Evolutionary conservation across 2,329 filamentous ascomycete species (phyloP), one percentile per base, ranked within the genome.

Genomic region (Paraconiothyrium sp.): DNA sequence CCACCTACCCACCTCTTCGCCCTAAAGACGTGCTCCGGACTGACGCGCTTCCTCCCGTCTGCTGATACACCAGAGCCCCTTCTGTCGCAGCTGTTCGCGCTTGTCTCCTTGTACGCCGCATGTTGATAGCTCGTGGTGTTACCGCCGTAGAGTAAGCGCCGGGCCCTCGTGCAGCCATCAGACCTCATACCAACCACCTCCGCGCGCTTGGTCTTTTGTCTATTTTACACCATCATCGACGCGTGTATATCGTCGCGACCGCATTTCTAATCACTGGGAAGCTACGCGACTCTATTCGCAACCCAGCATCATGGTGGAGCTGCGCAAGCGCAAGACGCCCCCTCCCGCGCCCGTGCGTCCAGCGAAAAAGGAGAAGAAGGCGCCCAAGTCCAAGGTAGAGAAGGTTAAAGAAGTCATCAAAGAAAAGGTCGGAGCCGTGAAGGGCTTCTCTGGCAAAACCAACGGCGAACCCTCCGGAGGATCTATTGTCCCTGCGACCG

Each of bases 271-370:
- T 59, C n/a, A 60, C 56, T 41, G 49, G 62, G 39, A 62, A 73
- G 73, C 68, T 72, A 69, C 63, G 69, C 72, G 67, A 72, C 60
- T 22, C 32, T 32, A 44, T 49, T 54, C 57, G 58, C 51, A n/a
- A 54, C 63, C 58, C 65, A 63, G 56, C 65, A 64, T 27, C 64
- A 84, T 84, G 82, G 86, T 88, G 64, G 87, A 89, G 78, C 82
- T 89, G 54, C 84, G 87, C 74, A 89, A 89, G 79, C 85, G 87
- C 76, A 87, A 88, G 75, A 83, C 85, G 51, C 83, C 84, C 39
- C 80, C 84, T 46, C 81, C 83, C 32, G 81, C 82, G 59, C 79
- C 83, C 48, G 78, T 81, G 54, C 79, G 79, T 34, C 79, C 82
- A 51, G 76, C 83, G 14, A 84, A 84, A 70, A 83, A 83, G 66